phyloP scores from a whole-genome alignment of 441 rosid genomes.

The Croton laevigatus region DNA sequence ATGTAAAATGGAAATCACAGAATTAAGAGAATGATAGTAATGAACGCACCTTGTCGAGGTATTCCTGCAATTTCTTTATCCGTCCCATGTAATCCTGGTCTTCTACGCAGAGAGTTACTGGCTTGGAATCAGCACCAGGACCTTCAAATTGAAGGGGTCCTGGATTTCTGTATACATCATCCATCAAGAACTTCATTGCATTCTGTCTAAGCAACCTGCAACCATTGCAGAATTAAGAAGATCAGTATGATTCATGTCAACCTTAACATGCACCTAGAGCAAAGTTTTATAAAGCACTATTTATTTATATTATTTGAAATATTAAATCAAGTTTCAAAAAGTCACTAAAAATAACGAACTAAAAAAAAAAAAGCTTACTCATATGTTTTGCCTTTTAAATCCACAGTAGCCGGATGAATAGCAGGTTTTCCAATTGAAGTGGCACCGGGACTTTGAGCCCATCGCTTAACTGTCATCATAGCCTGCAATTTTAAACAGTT shows the following conservation, averaged over 20 bases:
- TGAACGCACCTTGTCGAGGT: constrained; percentile 72
- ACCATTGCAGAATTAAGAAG: constrained; percentile 4
- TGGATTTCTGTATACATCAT: constrained; percentile 94
- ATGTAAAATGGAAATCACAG: constrained; percentile 1
- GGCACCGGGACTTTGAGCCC: constrained; percentile 78
- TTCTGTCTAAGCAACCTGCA: constrained; percentile 80
- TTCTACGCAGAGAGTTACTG: constrained; percentile 81
- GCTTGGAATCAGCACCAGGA: constrained; percentile 93
- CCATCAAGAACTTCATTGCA: constrained; percentile 72
- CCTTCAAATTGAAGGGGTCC: constrained; percentile 98
- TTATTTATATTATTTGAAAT: background rate
- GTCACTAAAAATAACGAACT: background rate
- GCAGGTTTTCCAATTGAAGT: constrained; percentile 88
- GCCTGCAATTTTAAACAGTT: constrained; percentile 40
- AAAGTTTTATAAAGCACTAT: background rate
- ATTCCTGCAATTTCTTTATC: constrained; percentile 83
- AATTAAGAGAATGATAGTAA: constrained; percentile 2
- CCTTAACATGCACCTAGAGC: background rate
- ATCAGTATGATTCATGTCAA: background rate
- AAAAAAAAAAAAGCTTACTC: constrained; percentile 57
- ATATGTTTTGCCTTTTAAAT: constrained; percentile 92
- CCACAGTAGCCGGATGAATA: constrained; percentile 90
- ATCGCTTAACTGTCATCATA: constrained; percentile 94
- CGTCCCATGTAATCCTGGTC: constrained; percentile 99
- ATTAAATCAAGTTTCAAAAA: background rate